Conservation (phyloP, 306 rosid genomes). For the Dryas alaskensis region DNA sequence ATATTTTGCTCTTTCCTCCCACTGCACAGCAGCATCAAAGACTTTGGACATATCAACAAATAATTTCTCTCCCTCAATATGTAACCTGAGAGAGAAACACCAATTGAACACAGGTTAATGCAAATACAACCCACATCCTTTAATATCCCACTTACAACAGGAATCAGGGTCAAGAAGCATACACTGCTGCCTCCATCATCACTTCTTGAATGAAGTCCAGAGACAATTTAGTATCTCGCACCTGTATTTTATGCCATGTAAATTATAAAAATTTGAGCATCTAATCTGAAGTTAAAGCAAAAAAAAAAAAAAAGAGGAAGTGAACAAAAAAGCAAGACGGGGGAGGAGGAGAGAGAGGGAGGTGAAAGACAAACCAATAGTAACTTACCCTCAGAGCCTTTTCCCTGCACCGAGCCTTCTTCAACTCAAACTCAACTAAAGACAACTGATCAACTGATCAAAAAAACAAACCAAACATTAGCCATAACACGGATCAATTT, state of each 20-base stretch:
- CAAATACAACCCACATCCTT: slow-evolving; percentile 10
- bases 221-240: slow-evolving; percentile 46
- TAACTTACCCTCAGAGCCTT: slow-evolving; percentile 58
- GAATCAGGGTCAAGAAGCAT: slow-evolving; percentile 21
- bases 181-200: slow-evolving; percentile 65
- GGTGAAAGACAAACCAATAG: slow-evolving; percentile 13
- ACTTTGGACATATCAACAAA: slow-evolving; percentile 49
- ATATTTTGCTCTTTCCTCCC: slow-evolving; percentile 76
- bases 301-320: not conserved
- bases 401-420: slow-evolving; percentile 76
- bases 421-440: slow-evolving; percentile 68
- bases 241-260: slow-evolving; percentile 50
- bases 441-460: slow-evolving; percentile 81
- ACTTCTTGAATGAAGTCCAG: slow-evolving; percentile 61
- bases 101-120: slow-evolving; percentile 9
- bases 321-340: not conserved
- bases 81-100: slow-evolving; percentile 50
- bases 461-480: slow-evolving; percentile 27
- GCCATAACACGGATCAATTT: not conserved
- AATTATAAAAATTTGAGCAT: slow-evolving; percentile 13
- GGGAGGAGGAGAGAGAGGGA: not conserved
- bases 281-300: slow-evolving; percentile 23
- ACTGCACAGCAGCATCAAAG: slow-evolving; percentile 53
- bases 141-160: slow-evolving; percentile 16
- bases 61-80: slow-evolving; percentile 58